Evolutionary conservation across 2,329 filamentous ascomycete genomes (phyloP).

Genomic region (Rhynchosporium graminicola): DNA sequence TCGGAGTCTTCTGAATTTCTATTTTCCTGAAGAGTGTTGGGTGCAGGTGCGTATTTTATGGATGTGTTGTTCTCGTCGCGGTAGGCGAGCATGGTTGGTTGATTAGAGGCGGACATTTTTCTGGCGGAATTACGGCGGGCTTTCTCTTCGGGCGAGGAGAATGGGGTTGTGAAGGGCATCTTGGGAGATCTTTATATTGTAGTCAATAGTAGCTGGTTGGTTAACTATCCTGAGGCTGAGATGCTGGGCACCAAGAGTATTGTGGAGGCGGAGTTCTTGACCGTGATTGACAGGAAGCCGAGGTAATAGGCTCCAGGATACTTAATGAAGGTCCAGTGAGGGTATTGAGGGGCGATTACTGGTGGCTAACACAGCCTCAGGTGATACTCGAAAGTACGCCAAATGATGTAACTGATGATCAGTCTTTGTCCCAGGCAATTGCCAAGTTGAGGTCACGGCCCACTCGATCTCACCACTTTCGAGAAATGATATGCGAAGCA

Average conservation of each 20-base stretch:
- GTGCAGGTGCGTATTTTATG: constrained; percentile 18
- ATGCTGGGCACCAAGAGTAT: neutral
- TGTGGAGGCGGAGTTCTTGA: neutral
- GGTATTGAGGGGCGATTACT: neutral
- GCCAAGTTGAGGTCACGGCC: neutral
- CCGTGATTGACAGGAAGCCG: neutral
- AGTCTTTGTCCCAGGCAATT: constrained; percentile 7
- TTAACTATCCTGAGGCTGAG: constrained; percentile 7
- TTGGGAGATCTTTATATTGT: neutral
- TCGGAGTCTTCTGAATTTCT: constrained; percentile 32
- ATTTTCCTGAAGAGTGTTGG: neutral
- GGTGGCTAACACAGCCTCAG: neutral
- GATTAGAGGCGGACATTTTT: constrained; percentile 11
- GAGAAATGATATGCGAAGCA: neutral
- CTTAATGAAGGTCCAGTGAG: neutral
- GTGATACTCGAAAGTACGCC: constrained; percentile 9
- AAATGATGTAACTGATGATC: constrained; percentile 8
- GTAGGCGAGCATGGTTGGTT: constrained; percentile 26
- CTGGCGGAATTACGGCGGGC: constrained; percentile 7
- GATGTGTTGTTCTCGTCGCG: constrained; percentile 26
- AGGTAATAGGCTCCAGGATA: neutral
- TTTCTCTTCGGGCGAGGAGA: constrained; percentile 1
- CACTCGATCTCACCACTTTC: neutral
- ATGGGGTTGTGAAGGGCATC: neutral
- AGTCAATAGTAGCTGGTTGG: neutral